These are phyloP conservation scores for Neurospora tetrasperma DNA, from an alignment of 495 filamentous ascomycete species.

Conservation along the genomic window DNA sequence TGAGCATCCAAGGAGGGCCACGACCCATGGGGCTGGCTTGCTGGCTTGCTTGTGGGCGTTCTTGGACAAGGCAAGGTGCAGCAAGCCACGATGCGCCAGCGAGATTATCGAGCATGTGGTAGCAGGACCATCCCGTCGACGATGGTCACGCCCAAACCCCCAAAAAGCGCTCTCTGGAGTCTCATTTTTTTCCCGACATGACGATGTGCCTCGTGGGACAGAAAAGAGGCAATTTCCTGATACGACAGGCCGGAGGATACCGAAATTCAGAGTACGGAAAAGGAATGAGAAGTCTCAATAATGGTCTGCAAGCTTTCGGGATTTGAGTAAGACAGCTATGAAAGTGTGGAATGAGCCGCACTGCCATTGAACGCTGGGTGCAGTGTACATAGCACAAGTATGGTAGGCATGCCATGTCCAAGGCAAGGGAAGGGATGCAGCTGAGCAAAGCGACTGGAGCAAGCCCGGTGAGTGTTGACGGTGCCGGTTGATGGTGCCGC, in stretches of 20 bases:
- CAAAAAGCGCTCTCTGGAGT: not conserved
- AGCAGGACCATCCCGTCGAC: slow-evolving; percentile 6
- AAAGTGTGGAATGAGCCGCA: not conserved
- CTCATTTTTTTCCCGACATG: not conserved
- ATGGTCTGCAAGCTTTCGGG: slow-evolving; percentile 24
- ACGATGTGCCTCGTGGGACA: not conserved
- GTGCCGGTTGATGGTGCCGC: not conserved
- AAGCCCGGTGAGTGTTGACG: not conserved
- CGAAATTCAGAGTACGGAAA: slow-evolving; percentile 17
- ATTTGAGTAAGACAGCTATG: slow-evolving; percentile 2
- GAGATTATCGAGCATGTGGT: slow-evolving; percentile 4
- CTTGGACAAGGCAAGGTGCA: not conserved
- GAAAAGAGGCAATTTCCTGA: slow-evolving; percentile 11
- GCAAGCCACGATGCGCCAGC: slow-evolving; percentile 1
- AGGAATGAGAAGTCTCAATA: slow-evolving; percentile 18
- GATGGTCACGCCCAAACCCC: not conserved
- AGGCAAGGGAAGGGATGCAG: not conserved
- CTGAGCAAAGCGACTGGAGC: not conserved
- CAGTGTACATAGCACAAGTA: not conserved
- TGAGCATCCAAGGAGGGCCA: not conserved
- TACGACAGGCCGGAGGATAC: slow-evolving; percentile 19
- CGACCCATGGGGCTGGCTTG: not conserved
- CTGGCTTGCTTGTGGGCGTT: not conserved
- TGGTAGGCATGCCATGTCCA: not conserved
- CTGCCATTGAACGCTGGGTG: not conserved